Conservation (phyloP, 2,329 filamentous ascomycete species). For the Dryadomyces quercus-mongolicae region DNA sequence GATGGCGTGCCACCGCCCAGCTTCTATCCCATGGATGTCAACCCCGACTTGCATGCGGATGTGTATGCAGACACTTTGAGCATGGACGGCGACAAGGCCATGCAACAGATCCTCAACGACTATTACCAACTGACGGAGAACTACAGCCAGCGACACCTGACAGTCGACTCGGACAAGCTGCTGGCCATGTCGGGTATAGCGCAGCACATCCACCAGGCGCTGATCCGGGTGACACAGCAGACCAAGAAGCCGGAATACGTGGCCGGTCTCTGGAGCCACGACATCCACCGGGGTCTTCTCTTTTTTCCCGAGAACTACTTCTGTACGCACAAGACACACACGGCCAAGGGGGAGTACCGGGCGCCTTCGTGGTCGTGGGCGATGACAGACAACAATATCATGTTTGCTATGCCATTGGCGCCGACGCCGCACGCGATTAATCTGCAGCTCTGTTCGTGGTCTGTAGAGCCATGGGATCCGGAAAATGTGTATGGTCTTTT, state of each 20-base stretch:
- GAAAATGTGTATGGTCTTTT: neutral
- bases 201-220: neutral
- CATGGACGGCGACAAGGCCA: neutral
- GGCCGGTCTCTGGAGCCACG: slow-evolving; percentile 4
- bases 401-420: neutral
- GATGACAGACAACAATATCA: neutral
- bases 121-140: neutral
- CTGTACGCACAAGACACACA: slow-evolving; percentile 1
- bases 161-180: slow-evolving; percentile 3
- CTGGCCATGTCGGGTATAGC: slow-evolving; percentile 1
- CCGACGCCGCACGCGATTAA: neutral
- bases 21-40: neutral
- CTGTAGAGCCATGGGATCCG: neutral
- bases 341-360: neutral
- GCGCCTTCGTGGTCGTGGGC: slow-evolving; percentile 8
- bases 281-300: slow-evolving; percentile 1
- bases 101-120: neutral
- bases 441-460: neutral
- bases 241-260: neutral
- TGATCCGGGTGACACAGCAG: neutral
- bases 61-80: neutral
- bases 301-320: neutral
- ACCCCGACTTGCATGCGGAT: neutral
- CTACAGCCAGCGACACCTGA: neutral
- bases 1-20: neutral